Percentiles rank a stretch among this genome's conserved stretches.
These are phyloP conservation scores for Pseudogymnoascus sp. DNA, from an alignment of 2,329 filamentous ascomycete species.

Conservation along the genomic window DNA sequence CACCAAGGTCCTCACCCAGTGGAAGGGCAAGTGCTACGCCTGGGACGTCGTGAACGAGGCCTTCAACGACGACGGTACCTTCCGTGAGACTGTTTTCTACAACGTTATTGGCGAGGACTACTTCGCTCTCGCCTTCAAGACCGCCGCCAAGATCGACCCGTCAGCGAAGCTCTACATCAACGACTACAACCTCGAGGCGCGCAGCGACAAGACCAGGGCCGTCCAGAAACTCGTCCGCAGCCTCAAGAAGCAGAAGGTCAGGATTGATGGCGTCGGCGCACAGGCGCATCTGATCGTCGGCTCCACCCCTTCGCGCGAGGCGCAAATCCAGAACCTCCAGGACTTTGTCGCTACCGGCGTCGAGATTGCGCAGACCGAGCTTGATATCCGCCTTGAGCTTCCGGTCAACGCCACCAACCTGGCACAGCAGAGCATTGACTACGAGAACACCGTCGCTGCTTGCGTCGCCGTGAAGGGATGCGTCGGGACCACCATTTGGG, in stretches of 20 bases:
- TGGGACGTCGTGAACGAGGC: constrained; percentile 62
- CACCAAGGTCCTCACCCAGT: constrained; percentile 47
- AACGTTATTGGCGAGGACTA: constrained; percentile 32
- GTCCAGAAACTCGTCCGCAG: constrained; percentile 36
- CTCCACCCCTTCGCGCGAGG: constrained; percentile 36
- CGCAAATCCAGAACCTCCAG: constrained; percentile 37
- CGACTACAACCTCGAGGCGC: constrained; percentile 54
- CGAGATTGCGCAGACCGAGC: constrained; percentile 53
- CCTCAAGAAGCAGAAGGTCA: constrained; percentile 39
- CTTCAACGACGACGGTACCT: constrained; percentile 47
- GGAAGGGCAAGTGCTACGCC: constrained; percentile 49
- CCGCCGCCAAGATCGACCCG: constrained; percentile 45
- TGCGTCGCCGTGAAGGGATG: constrained; percentile 21
- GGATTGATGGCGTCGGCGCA: constrained; percentile 54
- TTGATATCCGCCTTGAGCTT: constrained; percentile 47
- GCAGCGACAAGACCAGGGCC: constrained; percentile 37
- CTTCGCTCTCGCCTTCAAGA: constrained; percentile 43
- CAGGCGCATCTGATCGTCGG: constrained; percentile 53
- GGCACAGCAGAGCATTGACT: constrained; percentile 40
- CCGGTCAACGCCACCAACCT: constrained; percentile 35
- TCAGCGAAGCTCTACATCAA: constrained; percentile 53
- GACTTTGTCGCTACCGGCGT: constrained; percentile 43
- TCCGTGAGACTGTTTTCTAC: constrained; percentile 45
- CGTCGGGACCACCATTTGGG: constrained; percentile 25
- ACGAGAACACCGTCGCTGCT: constrained; percentile 26